Evolutionary conservation across 1,284 basidiomycete genomes (phyloP).

Genomic region (Leccinum subrobustum): DNA sequence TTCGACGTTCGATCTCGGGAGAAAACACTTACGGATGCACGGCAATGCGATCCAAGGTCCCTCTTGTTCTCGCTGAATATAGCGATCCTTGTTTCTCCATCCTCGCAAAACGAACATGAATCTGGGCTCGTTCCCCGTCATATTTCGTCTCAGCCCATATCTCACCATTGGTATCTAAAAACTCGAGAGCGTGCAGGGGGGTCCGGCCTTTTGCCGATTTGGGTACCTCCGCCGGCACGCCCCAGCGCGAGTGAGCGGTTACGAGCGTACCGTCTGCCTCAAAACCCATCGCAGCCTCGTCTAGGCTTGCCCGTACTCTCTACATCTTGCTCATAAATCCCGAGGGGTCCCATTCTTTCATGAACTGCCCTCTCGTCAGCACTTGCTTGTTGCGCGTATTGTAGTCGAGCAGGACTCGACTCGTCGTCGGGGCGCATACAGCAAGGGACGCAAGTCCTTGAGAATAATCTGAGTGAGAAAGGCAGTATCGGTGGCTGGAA

Average conservation of each 20-base stretch:
- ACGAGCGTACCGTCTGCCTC: constrained; percentile 35
- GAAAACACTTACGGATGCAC: constrained; percentile 56
- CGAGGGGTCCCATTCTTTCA: constrained; percentile 69
- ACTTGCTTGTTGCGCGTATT: constrained; percentile 55
- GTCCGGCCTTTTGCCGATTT: too few species aligned
- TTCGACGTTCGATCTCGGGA: neutral
- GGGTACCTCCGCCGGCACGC: constrained; percentile 41
- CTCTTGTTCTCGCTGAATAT: constrained; percentile 86
- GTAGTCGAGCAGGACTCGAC: constrained; percentile 49
- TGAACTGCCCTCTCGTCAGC: constrained; percentile 61
- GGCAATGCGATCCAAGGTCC: constrained; percentile 52
- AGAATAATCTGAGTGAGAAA: constrained; percentile 82
- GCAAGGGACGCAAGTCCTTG: constrained; percentile 66
- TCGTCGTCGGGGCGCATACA: constrained; percentile 58
- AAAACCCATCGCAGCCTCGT: constrained; percentile 54
- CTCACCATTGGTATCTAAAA: constrained; percentile 42
- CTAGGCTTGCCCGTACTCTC: constrained; percentile 53
- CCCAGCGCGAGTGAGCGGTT: constrained; percentile 33
- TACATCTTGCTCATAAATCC: constrained; percentile 56
- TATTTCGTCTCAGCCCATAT: constrained; percentile 90
- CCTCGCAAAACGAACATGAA: constrained; percentile 60
- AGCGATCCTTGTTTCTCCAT: constrained; percentile 48
- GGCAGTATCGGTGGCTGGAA: constrained; percentile 60
- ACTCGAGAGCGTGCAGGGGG: constrained; percentile 48
- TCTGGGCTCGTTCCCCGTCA: constrained; percentile 87